Base-by-base conservation (phyloP, 163 green algal species). In the Scenedesmus sp. region DNA sequence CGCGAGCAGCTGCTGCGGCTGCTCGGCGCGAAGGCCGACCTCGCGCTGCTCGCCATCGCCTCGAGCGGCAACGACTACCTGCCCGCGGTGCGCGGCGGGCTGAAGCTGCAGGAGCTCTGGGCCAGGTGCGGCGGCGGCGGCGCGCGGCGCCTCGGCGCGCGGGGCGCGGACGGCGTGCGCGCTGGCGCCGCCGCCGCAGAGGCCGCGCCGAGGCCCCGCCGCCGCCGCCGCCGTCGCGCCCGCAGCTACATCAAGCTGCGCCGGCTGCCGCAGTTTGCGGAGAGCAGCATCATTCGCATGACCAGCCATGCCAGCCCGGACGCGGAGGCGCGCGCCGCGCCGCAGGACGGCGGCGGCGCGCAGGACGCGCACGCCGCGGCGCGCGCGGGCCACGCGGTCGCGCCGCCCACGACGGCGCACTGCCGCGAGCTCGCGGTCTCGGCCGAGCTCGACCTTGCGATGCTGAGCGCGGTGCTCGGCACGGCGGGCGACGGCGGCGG, bases 31-130 rank as follows among this genome's bases (percentile, higher is more conserved):
- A 91, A 91, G 74, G 65, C 88, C 69, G 92, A 96, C 78, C 71
- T 96, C 17, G 86, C 85, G 31, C 77, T 95, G 53, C 78, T 95
- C 15, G 85, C 89, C 24, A 88, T 95, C 15, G 63, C 95, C 58
- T 58, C 63, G 53, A 89, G 80, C 44, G 92, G 93, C 44, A 95
- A 97, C 74, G 93, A 96, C 84, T 95, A 96, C 88, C 84, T 96
- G 70, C 92, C 92, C 0, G 73, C 62, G 6, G 45, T 93, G 17
- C 67, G 42, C 14, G 85, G 78, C 0, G 26, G 73, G 0, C 6
- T 26, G 0, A 77, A 85, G 33, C 63, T 85, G 24, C 42, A 75
- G 72, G 62, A 39, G 45, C 69, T 70, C 6, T 48, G 50, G 64
- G 22, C 26, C 11, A 51, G 54, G 64, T 67, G 67, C 10, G 39